Percentiles rank a stretch among this genome's conserved stretches.
These are phyloP conservation scores for Viridothelium virens DNA, from an alignment of 495 filamentous ascomycete genomes.

Conservation along the genomic window DNA sequence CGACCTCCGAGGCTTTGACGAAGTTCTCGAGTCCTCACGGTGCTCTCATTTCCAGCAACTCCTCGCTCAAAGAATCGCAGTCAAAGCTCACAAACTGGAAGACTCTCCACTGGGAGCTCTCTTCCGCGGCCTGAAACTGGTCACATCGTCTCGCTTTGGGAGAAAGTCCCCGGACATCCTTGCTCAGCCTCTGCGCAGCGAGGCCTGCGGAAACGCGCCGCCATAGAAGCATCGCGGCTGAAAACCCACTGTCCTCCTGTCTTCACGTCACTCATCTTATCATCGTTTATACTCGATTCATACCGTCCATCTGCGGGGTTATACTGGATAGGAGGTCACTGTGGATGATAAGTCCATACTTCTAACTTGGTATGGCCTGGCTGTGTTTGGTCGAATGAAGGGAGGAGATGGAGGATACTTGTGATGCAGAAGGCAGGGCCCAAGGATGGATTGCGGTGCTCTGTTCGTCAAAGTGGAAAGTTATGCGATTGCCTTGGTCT, in stretches of 20 bases:
- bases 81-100: conserved; percentile 98
- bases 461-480: conserved; percentile 89
- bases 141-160: conserved; percentile 67
- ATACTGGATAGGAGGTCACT: conserved; percentile 40
- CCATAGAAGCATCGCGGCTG: conserved; percentile 93
- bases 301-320: conserved; percentile 21
- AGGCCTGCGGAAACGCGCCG: conserved; percentile 90
- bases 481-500: conserved; percentile 86
- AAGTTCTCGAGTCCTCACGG: neutral
- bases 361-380: conserved; percentile 33
- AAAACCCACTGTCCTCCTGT: conserved; percentile 43
- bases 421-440: conserved; percentile 32
- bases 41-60: conserved; percentile 47
- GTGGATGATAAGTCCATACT: conserved; percentile 77
- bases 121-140: conserved; percentile 28
- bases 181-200: conserved; percentile 31
- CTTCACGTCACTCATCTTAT: conserved; percentile 29
- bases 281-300: conserved; percentile 38
- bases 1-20: neutral
- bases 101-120: conserved; percentile 18
- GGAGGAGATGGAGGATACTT: conserved; percentile 37
- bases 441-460: conserved; percentile 31
- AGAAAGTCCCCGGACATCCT: conserved; percentile 99
- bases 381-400: conserved; percentile 30
- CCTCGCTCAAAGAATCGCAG: conserved; percentile 99